Percentiles rank a stretch among this genome's conserved stretches.
phyloP scores from a whole-genome alignment of 2,329 filamentous ascomycete species.

The Cucurbitaria berberidis region DNA sequence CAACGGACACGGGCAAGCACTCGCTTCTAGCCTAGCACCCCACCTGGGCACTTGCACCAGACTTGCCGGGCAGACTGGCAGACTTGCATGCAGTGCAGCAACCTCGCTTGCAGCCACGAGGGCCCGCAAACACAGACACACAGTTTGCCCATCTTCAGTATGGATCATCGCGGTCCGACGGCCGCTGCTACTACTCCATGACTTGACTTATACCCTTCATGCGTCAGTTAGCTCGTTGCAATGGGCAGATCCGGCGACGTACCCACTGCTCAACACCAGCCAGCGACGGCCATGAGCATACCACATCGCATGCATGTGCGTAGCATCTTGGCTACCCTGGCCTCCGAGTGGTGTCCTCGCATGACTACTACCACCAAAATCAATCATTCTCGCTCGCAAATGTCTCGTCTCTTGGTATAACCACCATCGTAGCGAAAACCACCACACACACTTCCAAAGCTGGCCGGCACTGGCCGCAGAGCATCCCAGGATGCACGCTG shows the following conservation, averaged over 20 bases:
- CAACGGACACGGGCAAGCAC: conserved; percentile 7
- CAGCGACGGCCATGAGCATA: background rate
- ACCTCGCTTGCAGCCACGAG: conserved; percentile 24
- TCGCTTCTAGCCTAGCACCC: conserved; percentile 16
- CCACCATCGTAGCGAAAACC: background rate
- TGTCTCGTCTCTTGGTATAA: no score
- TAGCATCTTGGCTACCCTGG: no score
- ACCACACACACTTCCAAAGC: background rate
- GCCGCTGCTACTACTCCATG: background rate
- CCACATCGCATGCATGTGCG: background rate
- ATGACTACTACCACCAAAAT: conserved; percentile 11
- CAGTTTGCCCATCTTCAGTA: conserved; percentile 22
- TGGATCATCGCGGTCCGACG: conserved; percentile 17
- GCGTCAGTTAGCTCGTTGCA: conserved; percentile 6
- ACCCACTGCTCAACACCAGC: background rate
- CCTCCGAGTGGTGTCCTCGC: no score
- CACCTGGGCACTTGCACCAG: no score
- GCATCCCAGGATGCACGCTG: conserved; percentile 3
- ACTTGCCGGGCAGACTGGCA: no score
- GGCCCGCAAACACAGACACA: conserved; percentile 19
- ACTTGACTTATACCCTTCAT: conserved; percentile 4
- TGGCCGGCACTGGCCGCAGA: background rate
- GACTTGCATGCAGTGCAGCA: no score
- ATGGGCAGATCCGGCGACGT: background rate
- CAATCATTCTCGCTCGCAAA: background rate